Conservation (phyloP, 2,329 filamentous ascomycete genomes). For the Zymoseptoria ardabiliae region DNA sequence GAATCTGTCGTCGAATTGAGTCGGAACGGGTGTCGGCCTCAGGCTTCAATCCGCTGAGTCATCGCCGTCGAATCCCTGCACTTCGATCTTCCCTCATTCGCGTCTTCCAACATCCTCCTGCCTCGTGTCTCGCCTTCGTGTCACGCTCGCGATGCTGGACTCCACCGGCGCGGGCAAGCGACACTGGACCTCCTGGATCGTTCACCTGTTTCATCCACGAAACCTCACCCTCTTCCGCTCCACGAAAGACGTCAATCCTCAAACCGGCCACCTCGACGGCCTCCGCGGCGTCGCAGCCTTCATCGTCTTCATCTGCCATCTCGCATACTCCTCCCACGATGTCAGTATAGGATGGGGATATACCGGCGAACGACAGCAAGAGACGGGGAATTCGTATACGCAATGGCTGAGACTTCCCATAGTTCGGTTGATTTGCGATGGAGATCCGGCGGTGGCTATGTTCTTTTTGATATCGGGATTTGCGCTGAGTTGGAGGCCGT, state of each 20-base stretch:
- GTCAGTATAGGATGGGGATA: slow-evolving; percentile 6
- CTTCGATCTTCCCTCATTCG: too few relatives aligned
- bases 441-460: slow-evolving; percentile 11
- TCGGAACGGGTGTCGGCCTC: too few relatives aligned
- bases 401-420: slow-evolving; percentile 14
- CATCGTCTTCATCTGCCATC: slow-evolving; percentile 15
- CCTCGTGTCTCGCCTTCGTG: too few relatives aligned
- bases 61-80: too few relatives aligned
- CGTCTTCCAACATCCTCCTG: too few relatives aligned
- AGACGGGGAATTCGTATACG: not conserved
- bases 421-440: slow-evolving; percentile 10
- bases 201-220: not conserved
- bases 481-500: slow-evolving; percentile 10
- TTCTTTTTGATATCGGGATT: slow-evolving; percentile 15
- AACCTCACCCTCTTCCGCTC: not conserved
- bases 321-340: slow-evolving; percentile 8
- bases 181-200: not conserved
- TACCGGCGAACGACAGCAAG: slow-evolving; percentile 2
- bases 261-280: slow-evolving; percentile 13
- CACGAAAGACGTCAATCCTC: not conserved
- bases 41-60: too few relatives aligned
- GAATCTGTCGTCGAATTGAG: too few relatives aligned
- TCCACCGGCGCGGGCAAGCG: not conserved
- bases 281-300: slow-evolving; percentile 16
- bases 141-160: not conserved